These are phyloP conservation scores for Nakaseomyces sp. DNA, from an alignment of 1,139 yeast species.

Conservation along the genomic window DNA sequence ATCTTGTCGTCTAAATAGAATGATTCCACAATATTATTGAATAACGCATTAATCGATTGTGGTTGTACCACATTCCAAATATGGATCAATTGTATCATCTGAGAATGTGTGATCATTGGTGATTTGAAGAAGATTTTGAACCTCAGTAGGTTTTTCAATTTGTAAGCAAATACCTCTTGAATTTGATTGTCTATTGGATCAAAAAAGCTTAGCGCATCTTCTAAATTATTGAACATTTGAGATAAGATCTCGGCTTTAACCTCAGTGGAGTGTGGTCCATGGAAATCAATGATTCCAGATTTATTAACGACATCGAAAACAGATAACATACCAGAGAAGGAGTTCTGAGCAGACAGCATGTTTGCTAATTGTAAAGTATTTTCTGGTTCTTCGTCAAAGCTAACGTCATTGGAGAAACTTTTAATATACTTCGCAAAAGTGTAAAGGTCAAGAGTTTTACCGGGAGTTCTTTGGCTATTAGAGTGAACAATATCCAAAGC, in stretches of 20 bases:
- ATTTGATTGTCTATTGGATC: slow-evolving; percentile 10
- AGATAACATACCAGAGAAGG: slow-evolving; percentile 19
- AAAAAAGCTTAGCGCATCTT: slow-evolving; percentile 20
- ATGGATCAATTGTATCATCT: slow-evolving; percentile 18
- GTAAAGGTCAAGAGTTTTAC: slow-evolving; percentile 19
- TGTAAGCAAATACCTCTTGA: slow-evolving; percentile 10
- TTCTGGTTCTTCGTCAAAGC: slow-evolving; percentile 14
- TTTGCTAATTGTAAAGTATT: slow-evolving; percentile 29
- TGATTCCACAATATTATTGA: slow-evolving; percentile 29
- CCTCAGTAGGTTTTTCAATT: slow-evolving; percentile 21
- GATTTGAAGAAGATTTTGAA: slow-evolving; percentile 23
- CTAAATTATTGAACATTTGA: slow-evolving; percentile 27
- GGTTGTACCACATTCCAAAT: slow-evolving; percentile 22
- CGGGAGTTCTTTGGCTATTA: slow-evolving; percentile 14
- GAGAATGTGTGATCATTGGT: slow-evolving; percentile 15
- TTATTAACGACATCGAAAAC: slow-evolving; percentile 15
- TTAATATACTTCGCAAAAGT: slow-evolving; percentile 23
- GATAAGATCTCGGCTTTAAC: slow-evolving; percentile 19
- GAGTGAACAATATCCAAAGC: slow-evolving; percentile 13
- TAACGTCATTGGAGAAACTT: slow-evolving; percentile 16
- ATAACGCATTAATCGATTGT: slow-evolving; percentile 18
- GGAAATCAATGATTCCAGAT: slow-evolving; percentile 9
- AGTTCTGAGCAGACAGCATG: slow-evolving; percentile 18
- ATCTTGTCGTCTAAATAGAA: slow-evolving; percentile 20
- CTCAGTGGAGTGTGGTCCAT: slow-evolving; percentile 8